Conservation (phyloP, 1,284 basidiomycete genomes). For the Phylloboletellus chloephorus region DNA sequence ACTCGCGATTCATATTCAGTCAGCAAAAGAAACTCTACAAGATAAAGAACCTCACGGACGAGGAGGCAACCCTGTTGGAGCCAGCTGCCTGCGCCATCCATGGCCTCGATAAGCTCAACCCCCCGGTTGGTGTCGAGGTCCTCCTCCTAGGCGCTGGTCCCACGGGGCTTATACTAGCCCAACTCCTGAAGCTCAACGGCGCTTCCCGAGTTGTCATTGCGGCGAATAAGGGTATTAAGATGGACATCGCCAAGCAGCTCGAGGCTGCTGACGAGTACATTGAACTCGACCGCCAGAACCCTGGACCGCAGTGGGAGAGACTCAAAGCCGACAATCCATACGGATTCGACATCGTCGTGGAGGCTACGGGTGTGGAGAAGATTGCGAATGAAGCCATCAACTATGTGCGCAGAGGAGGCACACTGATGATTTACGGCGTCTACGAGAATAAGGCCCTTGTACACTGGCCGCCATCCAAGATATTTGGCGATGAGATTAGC, state of each 20-base stretch:
- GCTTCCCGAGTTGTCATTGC: conserved; percentile 72
- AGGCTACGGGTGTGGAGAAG: conserved; percentile 80
- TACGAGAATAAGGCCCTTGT: conserved; percentile 71
- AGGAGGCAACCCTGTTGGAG: conserved; percentile 84
- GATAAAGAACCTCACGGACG: conserved; percentile 79
- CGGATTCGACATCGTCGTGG: conserved; percentile 84
- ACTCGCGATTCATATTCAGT: conserved; percentile 30
- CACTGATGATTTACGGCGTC: conserved; percentile 71
- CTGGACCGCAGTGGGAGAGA: conserved; percentile 74
- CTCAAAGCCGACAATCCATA: conserved; percentile 76
- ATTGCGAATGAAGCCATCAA: conserved; percentile 77
- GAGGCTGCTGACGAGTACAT: conserved; percentile 77
- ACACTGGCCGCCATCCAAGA: conserved; percentile 80
- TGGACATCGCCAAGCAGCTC: conserved; percentile 71
- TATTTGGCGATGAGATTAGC: conserved; percentile 81
- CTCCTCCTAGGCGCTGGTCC: conserved; percentile 77
- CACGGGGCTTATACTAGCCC: conserved; percentile 78
- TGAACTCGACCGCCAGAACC: conserved; percentile 71
- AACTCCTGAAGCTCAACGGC: conserved; percentile 80
- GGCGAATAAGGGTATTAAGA: conserved; percentile 84
- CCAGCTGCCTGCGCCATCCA: conserved; percentile 86
- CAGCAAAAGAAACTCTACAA: conserved; percentile 73
- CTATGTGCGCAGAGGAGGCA: conserved; percentile 78
- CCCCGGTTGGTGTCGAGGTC: conserved; percentile 72
- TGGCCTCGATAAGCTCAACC: conserved; percentile 78